Evolutionary conservation across 2,329 filamentous ascomycete species (phyloP).

Genomic region (Penicillium sp.): DNA sequence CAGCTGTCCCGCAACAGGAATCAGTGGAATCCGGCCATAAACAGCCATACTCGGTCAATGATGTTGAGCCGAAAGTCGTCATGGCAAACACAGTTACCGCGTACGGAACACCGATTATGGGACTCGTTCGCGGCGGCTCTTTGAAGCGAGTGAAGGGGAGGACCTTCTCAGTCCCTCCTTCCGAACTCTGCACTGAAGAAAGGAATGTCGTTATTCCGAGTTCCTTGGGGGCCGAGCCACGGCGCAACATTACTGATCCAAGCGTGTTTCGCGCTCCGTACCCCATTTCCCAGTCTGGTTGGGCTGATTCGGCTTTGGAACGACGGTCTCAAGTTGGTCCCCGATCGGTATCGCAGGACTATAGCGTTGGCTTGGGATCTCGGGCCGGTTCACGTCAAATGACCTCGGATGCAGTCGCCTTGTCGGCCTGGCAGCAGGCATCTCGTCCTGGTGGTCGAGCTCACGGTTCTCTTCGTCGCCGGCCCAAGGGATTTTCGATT

Average conservation of each 20-base stretch:
- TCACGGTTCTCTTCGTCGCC: slow-evolving; percentile 33
- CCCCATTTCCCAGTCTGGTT: slow-evolving; percentile 29
- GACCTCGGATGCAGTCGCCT: slow-evolving; percentile 28
- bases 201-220: slow-evolving; percentile 19
- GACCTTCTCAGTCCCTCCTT: slow-evolving; percentile 30
- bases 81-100: slow-evolving; percentile 21
- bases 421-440: slow-evolving; percentile 29
- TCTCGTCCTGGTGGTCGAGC: slow-evolving; percentile 19
- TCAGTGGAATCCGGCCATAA: slow-evolving; percentile 15
- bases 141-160: slow-evolving; percentile 31
- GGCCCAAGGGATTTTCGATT: slow-evolving; percentile 54
- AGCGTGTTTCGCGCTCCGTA: slow-evolving; percentile 37
- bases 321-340: slow-evolving; percentile 14
- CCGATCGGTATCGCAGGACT: slow-evolving; percentile 28
- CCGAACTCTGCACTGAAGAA: slow-evolving; percentile 27
- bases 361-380: slow-evolving; percentile 21
- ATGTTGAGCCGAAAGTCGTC: slow-evolving; percentile 25
- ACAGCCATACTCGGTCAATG: slow-evolving; percentile 20
- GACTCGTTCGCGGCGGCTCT: slow-evolving; percentile 33
- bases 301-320: slow-evolving; percentile 14
- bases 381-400: slow-evolving; percentile 20
- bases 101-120: slow-evolving; percentile 24
- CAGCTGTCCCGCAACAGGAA: neutral
- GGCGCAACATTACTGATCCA: slow-evolving; percentile 44
- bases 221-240: slow-evolving; percentile 26